Evolutionary conservation across 2,329 filamentous ascomycete genomes (phyloP), one percentile per base, ranked within the genome.

Genomic region (Colletotrichum siamense): DNA sequence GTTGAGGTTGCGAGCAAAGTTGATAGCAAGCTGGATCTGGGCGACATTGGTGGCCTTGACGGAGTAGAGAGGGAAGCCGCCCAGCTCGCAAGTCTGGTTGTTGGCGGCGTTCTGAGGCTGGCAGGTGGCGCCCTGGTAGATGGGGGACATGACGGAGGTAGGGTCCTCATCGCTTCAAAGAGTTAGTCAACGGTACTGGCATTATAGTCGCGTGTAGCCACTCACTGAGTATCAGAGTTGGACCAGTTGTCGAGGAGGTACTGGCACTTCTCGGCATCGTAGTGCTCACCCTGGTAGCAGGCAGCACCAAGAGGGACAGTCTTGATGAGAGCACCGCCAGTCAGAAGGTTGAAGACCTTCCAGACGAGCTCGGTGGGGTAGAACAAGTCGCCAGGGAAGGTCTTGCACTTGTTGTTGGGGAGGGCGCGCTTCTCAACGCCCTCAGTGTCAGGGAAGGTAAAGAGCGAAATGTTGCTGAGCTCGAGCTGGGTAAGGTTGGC

Each of bases 21-120:
- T 88, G 57, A 89, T 80, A 1, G 86, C 84, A 3, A 87, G 82
- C 81, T 89, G 88, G 49, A 89, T 83, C 63, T 89, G 86, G 6
- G 83, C 83, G 1, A 88, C 86, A 24, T 81, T 87, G 26, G 81
- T 84, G 2, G 82, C 85, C 16, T 86, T 84, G 26, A 89, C 82
- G 0, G 85, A 83, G 69, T 88, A 89, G 4, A 81, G 78, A 0
- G 87, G 86, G 77, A 85, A 86, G 8, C 84, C 87, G 7, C 88
- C 88, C 0, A 86, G 73, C 1, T 82, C 85, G 77, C 87, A 88
- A 2, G 74, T 79, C 70, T 73, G 78, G 32, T 77, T 79, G 61
- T 75, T 75, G 36, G 75, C 73, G 57, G 80, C 81, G 24, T 82
- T 79, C 28, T 78, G 74, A 2, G 83, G 84, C 73, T 81, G 77